phyloP scores from a whole-genome alignment of 768 basidiomycete genomes.

The Suillus americanus region DNA sequence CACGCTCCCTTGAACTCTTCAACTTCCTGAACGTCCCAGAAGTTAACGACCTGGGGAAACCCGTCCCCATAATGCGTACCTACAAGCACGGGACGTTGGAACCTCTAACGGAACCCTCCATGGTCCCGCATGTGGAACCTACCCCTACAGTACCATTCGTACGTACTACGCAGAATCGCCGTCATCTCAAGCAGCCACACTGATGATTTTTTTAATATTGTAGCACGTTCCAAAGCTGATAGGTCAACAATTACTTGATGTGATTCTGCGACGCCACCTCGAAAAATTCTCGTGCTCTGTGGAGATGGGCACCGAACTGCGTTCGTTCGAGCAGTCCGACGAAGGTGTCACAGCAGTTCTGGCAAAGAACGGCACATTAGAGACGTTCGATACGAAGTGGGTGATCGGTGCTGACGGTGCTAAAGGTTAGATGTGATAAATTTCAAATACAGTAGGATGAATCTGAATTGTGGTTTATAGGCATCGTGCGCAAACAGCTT shows the following conservation, averaged over 20 bases:
- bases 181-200: neutral
- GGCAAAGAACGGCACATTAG: slow-evolving; percentile 1
- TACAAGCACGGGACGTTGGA: slow-evolving; percentile 25
- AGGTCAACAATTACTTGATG: slow-evolving; percentile 32
- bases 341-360: slow-evolving; percentile 29
- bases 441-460: neutral
- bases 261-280: slow-evolving; percentile 17
- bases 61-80: slow-evolving; percentile 28
- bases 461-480: neutral
- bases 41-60: slow-evolving; percentile 29
- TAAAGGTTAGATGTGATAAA: slow-evolving; percentile 9
- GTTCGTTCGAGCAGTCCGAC: slow-evolving; percentile 31
- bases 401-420: slow-evolving; percentile 18
- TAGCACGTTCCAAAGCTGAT: slow-evolving; percentile 17
- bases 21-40: slow-evolving; percentile 37
- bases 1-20: slow-evolving; percentile 43
- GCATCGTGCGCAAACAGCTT: slow-evolving; percentile 10
- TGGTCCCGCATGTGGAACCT: slow-evolving; percentile 19
- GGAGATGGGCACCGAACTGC: slow-evolving; percentile 36
- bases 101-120: slow-evolving; percentile 1
- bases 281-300: slow-evolving; percentile 28
- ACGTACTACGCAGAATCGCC: slow-evolving; percentile 3
- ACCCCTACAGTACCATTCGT: slow-evolving; percentile 28
- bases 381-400: slow-evolving; percentile 4
- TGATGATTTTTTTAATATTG: neutral